Percentiles rank a stretch among this genome's conserved stretches.
Evolutionary conservation across 2,329 filamentous ascomycete genomes (phyloP).

Genomic region (Xylariales sp.): DNA sequence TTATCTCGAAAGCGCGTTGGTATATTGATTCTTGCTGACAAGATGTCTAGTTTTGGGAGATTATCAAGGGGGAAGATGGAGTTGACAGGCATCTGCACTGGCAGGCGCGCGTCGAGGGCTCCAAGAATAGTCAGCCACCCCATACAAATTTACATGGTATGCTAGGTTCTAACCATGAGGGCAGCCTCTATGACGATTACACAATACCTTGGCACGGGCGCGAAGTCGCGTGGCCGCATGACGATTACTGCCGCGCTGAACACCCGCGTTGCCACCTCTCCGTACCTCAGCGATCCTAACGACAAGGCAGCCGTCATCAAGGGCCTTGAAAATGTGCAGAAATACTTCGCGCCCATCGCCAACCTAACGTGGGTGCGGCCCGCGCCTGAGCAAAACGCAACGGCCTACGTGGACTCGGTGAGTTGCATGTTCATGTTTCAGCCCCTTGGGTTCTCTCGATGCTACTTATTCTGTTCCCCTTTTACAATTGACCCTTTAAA

Average conservation of each 20-base stretch:
- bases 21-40: slow-evolving; percentile 25
- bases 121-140: slow-evolving; percentile 33
- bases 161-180: slow-evolving; percentile 32
- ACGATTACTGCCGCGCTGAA: slow-evolving; percentile 67
- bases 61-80: slow-evolving; percentile 66
- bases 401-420: slow-evolving; percentile 62
- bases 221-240: slow-evolving; percentile 70
- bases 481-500: background rate
- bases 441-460: background rate
- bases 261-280: slow-evolving; percentile 68
- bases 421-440: background rate
- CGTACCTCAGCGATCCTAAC: slow-evolving; percentile 67
- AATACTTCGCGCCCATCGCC: slow-evolving; percentile 64
- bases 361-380: slow-evolving; percentile 68
- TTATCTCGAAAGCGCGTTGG: background rate
- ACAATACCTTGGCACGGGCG: slow-evolving; percentile 73
- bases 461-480: background rate
- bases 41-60: slow-evolving; percentile 61
- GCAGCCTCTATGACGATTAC: slow-evolving; percentile 63
- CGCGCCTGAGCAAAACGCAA: slow-evolving; percentile 60
- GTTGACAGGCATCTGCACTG: slow-evolving; percentile 73
- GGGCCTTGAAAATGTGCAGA: slow-evolving; percentile 69
- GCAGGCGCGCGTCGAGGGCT: slow-evolving; percentile 72
- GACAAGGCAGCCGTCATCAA: slow-evolving; percentile 71
- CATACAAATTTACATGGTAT: no score